Evolutionary conservation across 352 stramenopile species (phyloP).

Genomic region (Phytophthora foliorum): DNA sequence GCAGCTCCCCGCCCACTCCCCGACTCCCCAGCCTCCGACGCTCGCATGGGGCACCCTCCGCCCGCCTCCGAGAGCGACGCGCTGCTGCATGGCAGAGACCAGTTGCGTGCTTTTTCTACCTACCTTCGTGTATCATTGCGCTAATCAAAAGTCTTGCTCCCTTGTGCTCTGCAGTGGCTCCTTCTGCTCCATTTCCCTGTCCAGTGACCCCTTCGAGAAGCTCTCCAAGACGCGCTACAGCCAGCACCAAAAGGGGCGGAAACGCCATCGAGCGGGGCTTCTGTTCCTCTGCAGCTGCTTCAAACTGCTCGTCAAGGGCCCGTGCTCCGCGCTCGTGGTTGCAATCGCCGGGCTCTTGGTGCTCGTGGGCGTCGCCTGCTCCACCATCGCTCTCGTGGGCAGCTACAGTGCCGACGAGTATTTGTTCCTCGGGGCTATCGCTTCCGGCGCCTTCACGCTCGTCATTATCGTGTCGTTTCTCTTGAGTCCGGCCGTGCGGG

Average conservation of each 20-base stretch:
- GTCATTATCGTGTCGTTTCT: constrained; percentile 81
- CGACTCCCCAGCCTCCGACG: not conserved
- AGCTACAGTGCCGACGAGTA: constrained; percentile 63
- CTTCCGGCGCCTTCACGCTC: constrained; percentile 77
- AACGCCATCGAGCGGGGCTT: constrained; percentile 10
- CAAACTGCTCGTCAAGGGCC: constrained; percentile 22
- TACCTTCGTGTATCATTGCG: not conserved
- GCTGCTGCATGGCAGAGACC: constrained; percentile 38
- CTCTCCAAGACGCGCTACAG: constrained; percentile 34
- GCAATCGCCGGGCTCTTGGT: constrained; percentile 48
- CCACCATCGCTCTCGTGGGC: constrained; percentile 42
- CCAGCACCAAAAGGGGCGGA: constrained; percentile 9
- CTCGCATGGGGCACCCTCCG: constrained; percentile 27
- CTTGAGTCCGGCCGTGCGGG: constrained; percentile 60
- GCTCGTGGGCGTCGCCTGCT: constrained; percentile 47
- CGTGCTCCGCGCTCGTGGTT: constrained; percentile 44
- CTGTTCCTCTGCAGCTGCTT: constrained; percentile 40
- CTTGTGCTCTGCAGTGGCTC: constrained; percentile 41
- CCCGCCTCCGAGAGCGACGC: constrained; percentile 37
- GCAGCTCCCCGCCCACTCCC: not conserved
- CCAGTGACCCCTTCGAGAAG: constrained; percentile 60
- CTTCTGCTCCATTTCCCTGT: constrained; percentile 74
- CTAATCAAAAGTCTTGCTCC: constrained; percentile 1
- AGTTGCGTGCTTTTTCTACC: constrained; percentile 37
- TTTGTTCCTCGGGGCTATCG: constrained; percentile 77